These are phyloP conservation scores for Darksidea phi DNA, from an alignment of 495 filamentous ascomycete species.

Conservation along the genomic window DNA sequence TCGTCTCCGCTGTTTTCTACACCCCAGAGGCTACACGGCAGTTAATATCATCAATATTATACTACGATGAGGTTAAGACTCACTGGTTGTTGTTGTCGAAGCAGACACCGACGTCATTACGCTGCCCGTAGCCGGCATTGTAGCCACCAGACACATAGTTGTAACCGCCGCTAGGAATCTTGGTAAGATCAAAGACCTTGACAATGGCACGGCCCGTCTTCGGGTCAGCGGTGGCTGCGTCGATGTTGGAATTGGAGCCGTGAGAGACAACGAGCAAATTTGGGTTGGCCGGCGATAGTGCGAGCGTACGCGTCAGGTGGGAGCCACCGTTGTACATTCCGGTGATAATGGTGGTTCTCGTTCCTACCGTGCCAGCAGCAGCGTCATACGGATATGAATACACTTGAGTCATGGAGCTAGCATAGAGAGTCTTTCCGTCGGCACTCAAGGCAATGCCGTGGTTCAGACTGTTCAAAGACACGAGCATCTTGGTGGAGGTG, in stretches of 20 bases:
- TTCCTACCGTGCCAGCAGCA: slow-evolving; percentile 26
- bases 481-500: slow-evolving; percentile 27
- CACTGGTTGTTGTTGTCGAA: slow-evolving; percentile 33
- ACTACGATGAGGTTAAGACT: background rate
- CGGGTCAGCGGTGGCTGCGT: slow-evolving; percentile 5
- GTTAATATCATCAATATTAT: background rate
- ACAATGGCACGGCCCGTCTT: slow-evolving; percentile 29
- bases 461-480: slow-evolving; percentile 33
- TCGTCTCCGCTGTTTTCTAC: slow-evolving; percentile 35
- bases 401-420: slow-evolving; percentile 26
- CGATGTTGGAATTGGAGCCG: slow-evolving; percentile 33
- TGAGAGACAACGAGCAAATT: slow-evolving; percentile 31
- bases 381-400: slow-evolving; percentile 33
- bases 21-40: slow-evolving; percentile 24
- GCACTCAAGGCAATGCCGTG: slow-evolving; percentile 32
- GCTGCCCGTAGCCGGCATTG: slow-evolving; percentile 24
- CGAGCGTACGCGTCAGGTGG: slow-evolving; percentile 31
- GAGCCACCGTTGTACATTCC: slow-evolving; percentile 30
- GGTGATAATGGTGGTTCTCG: slow-evolving; percentile 30
- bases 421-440: slow-evolving; percentile 35
- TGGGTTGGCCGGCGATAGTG: slow-evolving; percentile 7
- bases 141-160: slow-evolving; percentile 23
- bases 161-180: slow-evolving; percentile 23
- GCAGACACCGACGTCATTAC: slow-evolving; percentile 34
- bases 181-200: slow-evolving; percentile 32